Evolutionary conservation across 345 rosid species (phyloP).

Genomic region (Adansonia digitata): DNA sequence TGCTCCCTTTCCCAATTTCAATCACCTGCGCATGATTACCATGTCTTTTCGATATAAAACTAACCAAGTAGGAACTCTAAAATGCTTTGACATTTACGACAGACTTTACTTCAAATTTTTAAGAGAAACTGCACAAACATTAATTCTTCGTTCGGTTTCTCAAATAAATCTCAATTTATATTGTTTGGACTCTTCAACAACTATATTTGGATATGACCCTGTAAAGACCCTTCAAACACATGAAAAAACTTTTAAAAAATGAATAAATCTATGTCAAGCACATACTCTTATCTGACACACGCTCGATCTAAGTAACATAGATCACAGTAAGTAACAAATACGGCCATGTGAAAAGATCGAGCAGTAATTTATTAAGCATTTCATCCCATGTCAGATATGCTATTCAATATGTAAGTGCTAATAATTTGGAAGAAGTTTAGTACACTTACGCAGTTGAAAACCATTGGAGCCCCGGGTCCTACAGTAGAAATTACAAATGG

Average conservation of each 20-base stretch:
- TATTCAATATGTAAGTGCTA: neutral
- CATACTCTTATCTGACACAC: too few relatives aligned
- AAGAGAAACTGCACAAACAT: neutral
- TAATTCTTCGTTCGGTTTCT: neutral
- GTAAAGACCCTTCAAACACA: too few relatives aligned
- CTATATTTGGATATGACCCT: too few relatives aligned
- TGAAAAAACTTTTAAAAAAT: too few relatives aligned
- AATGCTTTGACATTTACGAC: too few relatives aligned
- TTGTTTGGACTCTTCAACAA: too few relatives aligned
- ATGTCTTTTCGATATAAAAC: neutral
- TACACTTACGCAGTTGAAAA: slow-evolving; percentile 74
- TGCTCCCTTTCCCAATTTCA: slow-evolving; percentile 91
- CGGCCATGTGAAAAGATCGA: too few relatives aligned
- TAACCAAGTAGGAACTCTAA: neutral
- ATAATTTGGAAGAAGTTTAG: neutral
- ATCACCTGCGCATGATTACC: slow-evolving; percentile 51
- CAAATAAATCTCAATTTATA: neutral
- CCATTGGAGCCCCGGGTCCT: slow-evolving; percentile 88
- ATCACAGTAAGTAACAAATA: too few relatives aligned
- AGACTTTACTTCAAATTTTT: too few relatives aligned
- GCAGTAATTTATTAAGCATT: too few relatives aligned
- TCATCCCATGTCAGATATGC: neutral
- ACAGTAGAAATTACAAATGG: slow-evolving; percentile 9
- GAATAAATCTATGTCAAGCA: too few relatives aligned
- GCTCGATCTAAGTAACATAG: too few relatives aligned